Conservation (phyloP, 2,329 filamentous ascomycete species). For the Fusarium nisikadoi region DNA sequence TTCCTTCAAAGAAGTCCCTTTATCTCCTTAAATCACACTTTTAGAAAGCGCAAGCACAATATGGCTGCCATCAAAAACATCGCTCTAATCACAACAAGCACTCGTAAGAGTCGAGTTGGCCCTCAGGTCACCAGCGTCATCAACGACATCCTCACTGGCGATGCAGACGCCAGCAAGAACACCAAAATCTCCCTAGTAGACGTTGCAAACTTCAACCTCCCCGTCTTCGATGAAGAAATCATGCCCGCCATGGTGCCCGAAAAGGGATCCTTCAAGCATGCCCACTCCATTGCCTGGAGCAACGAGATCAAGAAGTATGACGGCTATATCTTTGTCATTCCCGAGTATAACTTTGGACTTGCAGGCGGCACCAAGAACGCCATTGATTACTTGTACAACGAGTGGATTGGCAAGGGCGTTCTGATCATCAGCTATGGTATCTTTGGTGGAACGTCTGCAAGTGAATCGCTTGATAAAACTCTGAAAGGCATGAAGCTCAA, state of each 20-base stretch:
- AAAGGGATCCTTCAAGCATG: slow-evolving; percentile 48
- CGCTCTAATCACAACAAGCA: slow-evolving; percentile 25
- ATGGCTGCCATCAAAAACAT: slow-evolving; percentile 19
- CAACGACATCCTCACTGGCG: slow-evolving; percentile 13
- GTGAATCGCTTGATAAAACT: not conserved
- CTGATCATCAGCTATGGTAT: slow-evolving; percentile 32
- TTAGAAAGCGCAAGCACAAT: accelerated
- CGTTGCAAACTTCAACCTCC: slow-evolving; percentile 48
- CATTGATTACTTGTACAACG: slow-evolving; percentile 69
- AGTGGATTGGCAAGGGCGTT: slow-evolving; percentile 52
- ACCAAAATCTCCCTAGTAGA: slow-evolving; percentile 13
- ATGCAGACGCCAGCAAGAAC: not conserved
- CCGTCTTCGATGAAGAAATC: slow-evolving; percentile 57
- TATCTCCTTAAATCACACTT: not conserved
- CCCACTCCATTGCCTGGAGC: slow-evolving; percentile 59
- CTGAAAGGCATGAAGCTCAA: slow-evolving; percentile 25
- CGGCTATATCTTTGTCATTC: slow-evolving; percentile 61
- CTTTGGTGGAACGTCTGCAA: slow-evolving; percentile 4
- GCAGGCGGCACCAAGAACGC: slow-evolving; percentile 69
- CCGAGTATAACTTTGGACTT: slow-evolving; percentile 67
- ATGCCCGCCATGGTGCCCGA: slow-evolving; percentile 53
- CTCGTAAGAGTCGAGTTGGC: slow-evolving; percentile 14
- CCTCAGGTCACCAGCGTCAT: slow-evolving; percentile 4
- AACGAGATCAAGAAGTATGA: slow-evolving; percentile 56
- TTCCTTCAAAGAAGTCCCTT: not conserved